phyloP scores from a whole-genome alignment of 176 grass and related monocot species.

The Ensete ventricosum region DNA sequence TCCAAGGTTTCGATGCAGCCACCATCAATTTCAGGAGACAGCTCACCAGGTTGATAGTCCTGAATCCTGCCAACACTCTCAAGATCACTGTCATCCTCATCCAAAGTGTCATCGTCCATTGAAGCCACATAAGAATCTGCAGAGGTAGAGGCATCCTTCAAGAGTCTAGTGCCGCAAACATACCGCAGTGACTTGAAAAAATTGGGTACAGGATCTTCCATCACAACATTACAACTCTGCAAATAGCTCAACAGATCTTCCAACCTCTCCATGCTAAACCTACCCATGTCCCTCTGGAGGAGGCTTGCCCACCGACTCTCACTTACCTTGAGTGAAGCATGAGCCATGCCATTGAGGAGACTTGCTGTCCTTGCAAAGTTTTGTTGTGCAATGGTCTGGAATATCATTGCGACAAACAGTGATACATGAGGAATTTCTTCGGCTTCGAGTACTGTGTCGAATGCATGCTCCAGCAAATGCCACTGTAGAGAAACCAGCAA shows the following conservation, averaged over 20 bases:
- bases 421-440: constrained; percentile 31
- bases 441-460: constrained; percentile 34
- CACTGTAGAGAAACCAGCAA: constrained; percentile 24
- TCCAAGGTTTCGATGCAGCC: background rate
- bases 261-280: constrained; percentile 17
- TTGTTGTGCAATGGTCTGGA: constrained; percentile 21
- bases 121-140: constrained; percentile 17
- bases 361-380: constrained; percentile 25
- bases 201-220: constrained; percentile 35
- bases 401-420: constrained; percentile 37
- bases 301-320: constrained; percentile 26
- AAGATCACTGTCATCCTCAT: background rate
- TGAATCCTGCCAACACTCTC: constrained; percentile 11
- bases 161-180: constrained; percentile 12
- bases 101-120: background rate
- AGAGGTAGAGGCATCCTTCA: constrained; percentile 11
- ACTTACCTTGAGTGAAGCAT: constrained; percentile 33
- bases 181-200: constrained; percentile 27
- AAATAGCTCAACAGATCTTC: constrained; percentile 29
- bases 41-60: constrained; percentile 12
- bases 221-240: constrained; percentile 26
- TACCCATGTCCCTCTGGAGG: constrained; percentile 22
- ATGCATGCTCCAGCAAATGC: constrained; percentile 43
- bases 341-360: constrained; percentile 38
- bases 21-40: background rate